These are phyloP conservation scores for Pistacia vera DNA, from an alignment of 345 rosid species.

Conservation along the genomic window DNA sequence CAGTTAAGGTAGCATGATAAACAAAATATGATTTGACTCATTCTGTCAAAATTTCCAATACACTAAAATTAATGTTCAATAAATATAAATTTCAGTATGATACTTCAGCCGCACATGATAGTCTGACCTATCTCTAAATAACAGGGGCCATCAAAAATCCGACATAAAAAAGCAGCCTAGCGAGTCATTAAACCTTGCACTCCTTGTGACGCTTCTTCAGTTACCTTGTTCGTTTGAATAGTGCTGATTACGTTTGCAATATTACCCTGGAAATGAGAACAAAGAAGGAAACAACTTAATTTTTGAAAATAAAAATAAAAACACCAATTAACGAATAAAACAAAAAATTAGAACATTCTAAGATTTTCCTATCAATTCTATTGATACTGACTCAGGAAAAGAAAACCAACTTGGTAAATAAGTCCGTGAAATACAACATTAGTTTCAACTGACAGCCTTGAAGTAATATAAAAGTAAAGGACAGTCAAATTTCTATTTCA, in stretches of 20 bases:
- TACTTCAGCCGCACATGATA: background rate
- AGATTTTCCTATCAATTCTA: background rate
- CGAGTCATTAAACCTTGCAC: slow-evolving; percentile 68
- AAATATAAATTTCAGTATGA: slow-evolving; percentile 3
- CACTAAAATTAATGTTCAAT: slow-evolving; percentile 2
- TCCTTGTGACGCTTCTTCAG: slow-evolving; percentile 77
- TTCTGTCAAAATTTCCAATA: slow-evolving; percentile 21
- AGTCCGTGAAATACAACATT: background rate
- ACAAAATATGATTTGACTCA: background rate
- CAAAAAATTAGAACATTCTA: too few relatives aligned
- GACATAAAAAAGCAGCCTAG: slow-evolving; percentile 21
- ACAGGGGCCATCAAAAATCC: slow-evolving; percentile 7
- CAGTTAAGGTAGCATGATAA: background rate
- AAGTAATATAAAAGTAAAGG: background rate
- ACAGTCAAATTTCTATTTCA: background rate
- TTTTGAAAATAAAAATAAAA: background rate
- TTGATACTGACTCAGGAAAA: background rate
- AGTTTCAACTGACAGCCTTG: background rate
- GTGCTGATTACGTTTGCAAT: slow-evolving; percentile 71
- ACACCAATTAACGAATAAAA: too few relatives aligned
- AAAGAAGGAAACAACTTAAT: background rate
- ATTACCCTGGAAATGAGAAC: slow-evolving; percentile 60
- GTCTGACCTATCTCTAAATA: slow-evolving; percentile 12
- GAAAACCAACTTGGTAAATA: background rate
- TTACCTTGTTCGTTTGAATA: slow-evolving; percentile 80